phyloP scores from a whole-genome alignment of 73 alveolate genomes.

The Effrenium voratum region DNA sequence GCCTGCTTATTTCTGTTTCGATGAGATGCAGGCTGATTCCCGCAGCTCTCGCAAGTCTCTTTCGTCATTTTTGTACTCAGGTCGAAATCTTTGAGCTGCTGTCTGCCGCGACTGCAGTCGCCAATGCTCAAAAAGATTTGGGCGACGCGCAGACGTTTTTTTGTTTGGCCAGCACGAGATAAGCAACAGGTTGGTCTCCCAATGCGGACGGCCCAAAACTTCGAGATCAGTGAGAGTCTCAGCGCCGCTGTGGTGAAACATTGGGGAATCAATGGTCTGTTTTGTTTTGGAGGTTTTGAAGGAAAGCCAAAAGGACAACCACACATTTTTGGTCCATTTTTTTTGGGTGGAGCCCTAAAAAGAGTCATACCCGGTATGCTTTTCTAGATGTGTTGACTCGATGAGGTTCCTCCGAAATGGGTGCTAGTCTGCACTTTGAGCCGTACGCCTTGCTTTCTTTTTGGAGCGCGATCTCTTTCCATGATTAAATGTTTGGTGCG shows the following conservation, averaged over 20 bases:
- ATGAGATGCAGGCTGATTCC: not conserved
- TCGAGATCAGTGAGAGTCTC: constrained; percentile 6
- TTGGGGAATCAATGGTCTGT: too few species aligned
- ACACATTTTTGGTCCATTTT: not conserved
- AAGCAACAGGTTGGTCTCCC: constrained; percentile 34
- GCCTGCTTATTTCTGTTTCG: not conserved
- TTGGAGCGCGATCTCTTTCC: too few species aligned
- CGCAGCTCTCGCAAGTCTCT: not conserved
- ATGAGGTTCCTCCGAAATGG: constrained; percentile 42
- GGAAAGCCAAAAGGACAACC: not conserved
- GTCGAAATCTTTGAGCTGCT: constrained; percentile 45
- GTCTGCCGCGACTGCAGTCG: constrained; percentile 1
- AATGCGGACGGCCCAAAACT: constrained; percentile 13
- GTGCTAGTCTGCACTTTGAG: constrained; percentile 78
- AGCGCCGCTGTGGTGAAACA: too few species aligned
- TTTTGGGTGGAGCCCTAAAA: not conserved
- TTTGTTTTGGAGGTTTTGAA: not conserved
- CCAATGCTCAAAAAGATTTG: not conserved
- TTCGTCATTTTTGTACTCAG: not conserved
- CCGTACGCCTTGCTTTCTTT: too few species aligned
- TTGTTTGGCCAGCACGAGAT: not conserved
- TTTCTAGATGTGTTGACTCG: not conserved
- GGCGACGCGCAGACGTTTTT: not conserved
- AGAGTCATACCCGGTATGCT: not conserved
- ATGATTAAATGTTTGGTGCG: too few species aligned